Evolutionary conservation across 2,329 filamentous ascomycete genomes (phyloP).

Genomic region (Diplodia intermedia): DNA sequence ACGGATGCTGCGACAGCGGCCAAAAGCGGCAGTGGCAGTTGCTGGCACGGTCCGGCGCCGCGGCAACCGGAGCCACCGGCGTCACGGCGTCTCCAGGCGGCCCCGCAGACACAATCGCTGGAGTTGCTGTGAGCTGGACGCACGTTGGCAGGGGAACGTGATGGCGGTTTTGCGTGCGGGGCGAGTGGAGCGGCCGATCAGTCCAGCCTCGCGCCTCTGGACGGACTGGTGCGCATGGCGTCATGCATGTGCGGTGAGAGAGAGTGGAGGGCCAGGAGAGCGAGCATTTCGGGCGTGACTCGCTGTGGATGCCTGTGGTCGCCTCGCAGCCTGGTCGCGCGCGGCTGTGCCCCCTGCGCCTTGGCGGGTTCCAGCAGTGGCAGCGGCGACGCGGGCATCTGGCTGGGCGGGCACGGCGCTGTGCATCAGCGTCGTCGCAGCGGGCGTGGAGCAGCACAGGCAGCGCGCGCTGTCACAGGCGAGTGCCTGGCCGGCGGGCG

Average conservation of each 20-base stretch:
- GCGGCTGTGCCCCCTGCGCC: constrained; percentile 14
- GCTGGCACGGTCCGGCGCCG: constrained; percentile 2
- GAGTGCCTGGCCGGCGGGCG: constrained; percentile 11
- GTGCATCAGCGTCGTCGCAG: background rate
- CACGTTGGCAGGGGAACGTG: constrained; percentile 19
- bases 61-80: constrained; percentile 22
- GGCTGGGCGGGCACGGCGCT: background rate
- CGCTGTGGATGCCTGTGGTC: constrained; percentile 16
- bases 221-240: constrained; percentile 3
- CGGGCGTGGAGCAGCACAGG: background rate
- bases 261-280: background rate
- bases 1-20: background rate
- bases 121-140: constrained; percentile 17
- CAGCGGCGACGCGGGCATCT: background rate
- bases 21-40: background rate
- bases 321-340: constrained; percentile 22
- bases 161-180: constrained; percentile 4
- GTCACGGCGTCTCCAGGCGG: constrained; percentile 12
- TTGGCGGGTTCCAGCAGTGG: background rate
- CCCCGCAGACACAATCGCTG: constrained; percentile 3
- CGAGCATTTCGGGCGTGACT: constrained; percentile 12
- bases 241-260: constrained; percentile 20
- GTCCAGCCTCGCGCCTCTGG: constrained; percentile 9
- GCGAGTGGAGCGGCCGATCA: constrained; percentile 7
- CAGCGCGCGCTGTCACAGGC: constrained; percentile 5